These are phyloP conservation scores for Penicillium psychrosexuale DNA, from an alignment of 2,329 filamentous ascomycete species.

Conservation along the genomic window DNA sequence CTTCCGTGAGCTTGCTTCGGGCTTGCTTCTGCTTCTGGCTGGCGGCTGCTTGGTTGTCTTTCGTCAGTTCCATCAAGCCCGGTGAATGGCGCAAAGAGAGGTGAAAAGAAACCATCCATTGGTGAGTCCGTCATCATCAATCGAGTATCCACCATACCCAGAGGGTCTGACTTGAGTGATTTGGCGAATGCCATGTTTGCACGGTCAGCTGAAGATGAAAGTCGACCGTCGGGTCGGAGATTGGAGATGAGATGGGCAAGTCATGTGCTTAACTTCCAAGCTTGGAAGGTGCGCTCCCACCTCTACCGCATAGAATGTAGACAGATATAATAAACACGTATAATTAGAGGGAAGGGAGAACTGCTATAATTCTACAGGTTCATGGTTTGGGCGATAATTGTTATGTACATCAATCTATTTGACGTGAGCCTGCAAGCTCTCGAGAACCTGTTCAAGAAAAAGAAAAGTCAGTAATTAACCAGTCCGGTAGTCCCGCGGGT, in stretches of 20 bases:
- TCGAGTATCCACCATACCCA: conserved; percentile 20
- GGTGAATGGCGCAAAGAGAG: conserved; percentile 13
- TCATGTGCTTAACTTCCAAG: neutral
- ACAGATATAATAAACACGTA: conserved; percentile 15
- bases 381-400: conserved; percentile 30
- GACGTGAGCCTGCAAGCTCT: conserved; percentile 49
- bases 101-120: conserved; percentile 5
- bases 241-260: neutral
- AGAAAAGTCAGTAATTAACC: conserved; percentile 6
- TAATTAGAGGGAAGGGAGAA: conserved; percentile 23
- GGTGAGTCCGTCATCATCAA: conserved; percentile 14
- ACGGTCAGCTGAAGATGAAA: neutral
- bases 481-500: neutral
- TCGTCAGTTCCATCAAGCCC: conserved; percentile 4
- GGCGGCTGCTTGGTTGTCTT: neutral
- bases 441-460: conserved; percentile 42
- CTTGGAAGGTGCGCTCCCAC: conserved; percentile 16
- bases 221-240: neutral
- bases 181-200: conserved; percentile 8
- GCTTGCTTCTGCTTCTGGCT: neutral
- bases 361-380: conserved; percentile 44
- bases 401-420: conserved; percentile 48
- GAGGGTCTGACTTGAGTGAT: conserved; percentile 16
- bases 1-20: neutral
- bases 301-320: conserved; percentile 7